Conservation (phyloP, 2,329 filamentous ascomycete species). For the Tolypocladium endophyticum region DNA sequence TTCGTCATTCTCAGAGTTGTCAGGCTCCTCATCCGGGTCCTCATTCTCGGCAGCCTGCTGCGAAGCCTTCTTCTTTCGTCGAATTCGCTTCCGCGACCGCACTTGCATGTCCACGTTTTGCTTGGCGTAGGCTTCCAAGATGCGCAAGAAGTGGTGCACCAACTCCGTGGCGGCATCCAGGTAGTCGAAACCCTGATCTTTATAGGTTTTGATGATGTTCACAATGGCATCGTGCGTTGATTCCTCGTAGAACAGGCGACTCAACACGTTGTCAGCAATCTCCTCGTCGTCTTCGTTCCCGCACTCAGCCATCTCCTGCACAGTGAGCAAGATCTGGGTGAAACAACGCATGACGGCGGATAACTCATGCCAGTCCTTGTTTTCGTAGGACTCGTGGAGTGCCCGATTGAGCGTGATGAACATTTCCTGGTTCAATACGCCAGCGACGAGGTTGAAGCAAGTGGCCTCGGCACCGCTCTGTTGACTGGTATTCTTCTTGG, state of each 20-base stretch:
- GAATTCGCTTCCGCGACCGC: constrained; percentile 64
- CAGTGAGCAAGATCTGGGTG: constrained; percentile 83
- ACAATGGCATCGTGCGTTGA: constrained; percentile 82
- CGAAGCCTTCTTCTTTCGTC: constrained; percentile 61
- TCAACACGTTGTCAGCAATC: constrained; percentile 94
- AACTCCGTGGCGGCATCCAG: constrained; percentile 87
- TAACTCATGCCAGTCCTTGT: constrained; percentile 79
- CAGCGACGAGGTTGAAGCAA: constrained; percentile 78
- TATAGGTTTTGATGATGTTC: constrained; percentile 73
- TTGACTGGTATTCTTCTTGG: constrained; percentile 42
- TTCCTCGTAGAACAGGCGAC: constrained; percentile 97
- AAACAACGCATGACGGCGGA: constrained; percentile 88
- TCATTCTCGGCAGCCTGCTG: constrained; percentile 23
- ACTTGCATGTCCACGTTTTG: constrained; percentile 92
- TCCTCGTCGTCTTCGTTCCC: constrained; percentile 87
- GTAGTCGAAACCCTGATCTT: constrained; percentile 88
- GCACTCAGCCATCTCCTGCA: constrained; percentile 84
- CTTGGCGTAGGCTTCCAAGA: constrained; percentile 88
- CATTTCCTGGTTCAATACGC: constrained; percentile 87
- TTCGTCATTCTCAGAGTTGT: constrained; percentile 63
- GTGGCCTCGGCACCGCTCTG: constrained; percentile 44
- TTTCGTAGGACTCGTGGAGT: constrained; percentile 69
- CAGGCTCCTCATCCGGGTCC: constrained; percentile 42
- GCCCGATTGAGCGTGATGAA: constrained; percentile 80
- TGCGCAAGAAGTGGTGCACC: constrained; percentile 80